Evolutionary conservation across 2,329 filamentous ascomycete species (phyloP).

Genomic region (Colletotrichum eremochloae): DNA sequence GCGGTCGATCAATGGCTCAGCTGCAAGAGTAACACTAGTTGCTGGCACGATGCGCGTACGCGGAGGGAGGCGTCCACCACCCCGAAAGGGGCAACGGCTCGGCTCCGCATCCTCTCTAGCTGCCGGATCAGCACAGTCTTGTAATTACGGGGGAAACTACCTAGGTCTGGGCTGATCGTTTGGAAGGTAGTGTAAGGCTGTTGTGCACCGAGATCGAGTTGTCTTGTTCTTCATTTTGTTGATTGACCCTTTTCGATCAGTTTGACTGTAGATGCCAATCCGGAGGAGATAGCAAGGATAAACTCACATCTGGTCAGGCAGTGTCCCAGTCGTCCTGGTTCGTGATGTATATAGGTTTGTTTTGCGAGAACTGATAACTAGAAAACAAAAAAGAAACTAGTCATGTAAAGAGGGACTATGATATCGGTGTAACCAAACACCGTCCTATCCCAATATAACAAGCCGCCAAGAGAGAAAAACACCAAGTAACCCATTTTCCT

Average conservation of each 20-base stretch:
- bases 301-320: not conserved
- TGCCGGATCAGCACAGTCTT: conserved; percentile 38
- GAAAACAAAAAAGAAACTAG: not conserved
- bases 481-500: not conserved
- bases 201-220: not conserved
- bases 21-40: not conserved
- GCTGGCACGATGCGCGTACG: conserved; percentile 32
- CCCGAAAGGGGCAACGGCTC: conserved; percentile 37
- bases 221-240: not conserved
- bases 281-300: not conserved
- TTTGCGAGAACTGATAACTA: not conserved
- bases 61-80: conserved; percentile 42
- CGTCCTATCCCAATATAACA: not conserved
- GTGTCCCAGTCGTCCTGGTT: too few species aligned
- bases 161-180: not conserved
- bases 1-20: too few species aligned
- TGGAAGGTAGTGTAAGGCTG: not conserved
- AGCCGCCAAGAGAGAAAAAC: not conserved
- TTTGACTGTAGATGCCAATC: not conserved
- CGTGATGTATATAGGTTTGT: not conserved
- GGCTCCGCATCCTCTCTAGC: not conserved
- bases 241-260: too few species aligned
- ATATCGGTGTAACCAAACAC: not conserved
- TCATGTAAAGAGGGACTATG: conserved; percentile 4
- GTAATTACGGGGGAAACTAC: too few species aligned